Conservation (phyloP, 495 filamentous ascomycete genomes). For the Neurospora sp. region DNA sequence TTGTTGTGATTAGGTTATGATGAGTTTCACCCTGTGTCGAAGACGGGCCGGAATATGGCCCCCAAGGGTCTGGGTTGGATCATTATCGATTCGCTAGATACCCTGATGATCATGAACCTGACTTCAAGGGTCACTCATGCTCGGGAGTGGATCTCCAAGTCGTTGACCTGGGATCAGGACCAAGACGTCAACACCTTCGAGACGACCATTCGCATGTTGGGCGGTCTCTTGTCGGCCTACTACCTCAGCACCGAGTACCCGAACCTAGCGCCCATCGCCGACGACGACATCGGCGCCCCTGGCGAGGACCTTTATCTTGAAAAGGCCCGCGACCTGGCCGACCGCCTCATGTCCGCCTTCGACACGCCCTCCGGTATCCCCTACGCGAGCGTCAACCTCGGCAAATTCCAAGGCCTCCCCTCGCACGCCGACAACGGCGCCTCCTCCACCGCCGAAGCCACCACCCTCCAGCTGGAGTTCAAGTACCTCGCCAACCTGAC, state of each 20-base stretch:
- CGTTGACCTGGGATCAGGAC: conserved; percentile 76
- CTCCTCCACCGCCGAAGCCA: conserved; percentile 87
- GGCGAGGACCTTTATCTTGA: conserved; percentile 92
- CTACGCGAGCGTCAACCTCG: conserved; percentile 82
- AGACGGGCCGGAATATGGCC: conserved; percentile 73
- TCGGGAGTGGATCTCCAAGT: conserved; percentile 79
- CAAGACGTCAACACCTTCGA: conserved; percentile 98
- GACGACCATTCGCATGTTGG: conserved; percentile 96
- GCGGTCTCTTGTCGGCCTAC: conserved; percentile 87
- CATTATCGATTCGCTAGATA: conserved; percentile 92
- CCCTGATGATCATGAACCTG: conserved; percentile 96
- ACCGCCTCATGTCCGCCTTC: conserved; percentile 78
- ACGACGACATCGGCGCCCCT: conserved; percentile 54
- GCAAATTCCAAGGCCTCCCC: conserved; percentile 56
- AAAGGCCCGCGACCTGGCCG: conserved; percentile 86
- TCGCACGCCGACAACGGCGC: conserved; percentile 84
- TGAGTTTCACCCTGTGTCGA: conserved; percentile 72
- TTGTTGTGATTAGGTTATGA: conserved; percentile 54
- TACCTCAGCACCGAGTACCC: conserved; percentile 75
- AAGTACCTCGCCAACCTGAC: conserved; percentile 96
- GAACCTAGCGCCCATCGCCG: conserved; percentile 50
- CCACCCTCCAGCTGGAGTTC: conserved; percentile 88
- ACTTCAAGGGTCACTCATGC: conserved; percentile 78
- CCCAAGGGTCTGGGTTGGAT: conserved; percentile 88
- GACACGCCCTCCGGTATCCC: conserved; percentile 80